phyloP scores from a whole-genome alignment of 139 green algal genomes.

The Chlorella sorokiniana region DNA sequence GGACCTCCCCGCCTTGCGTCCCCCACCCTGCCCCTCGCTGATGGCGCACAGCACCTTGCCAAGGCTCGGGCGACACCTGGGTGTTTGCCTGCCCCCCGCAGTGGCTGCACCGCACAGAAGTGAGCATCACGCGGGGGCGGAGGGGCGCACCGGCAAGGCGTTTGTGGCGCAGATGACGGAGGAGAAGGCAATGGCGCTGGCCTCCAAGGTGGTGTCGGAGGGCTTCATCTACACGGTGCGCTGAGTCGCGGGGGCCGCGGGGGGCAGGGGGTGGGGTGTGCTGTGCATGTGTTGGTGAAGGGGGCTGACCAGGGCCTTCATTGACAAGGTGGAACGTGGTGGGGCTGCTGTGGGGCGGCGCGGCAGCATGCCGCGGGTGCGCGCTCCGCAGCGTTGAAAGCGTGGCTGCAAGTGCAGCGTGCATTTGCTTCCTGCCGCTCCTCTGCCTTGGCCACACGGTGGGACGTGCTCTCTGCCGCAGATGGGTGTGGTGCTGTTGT shows the following conservation, averaged over 20 bases:
- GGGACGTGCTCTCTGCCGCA: slow-evolving; percentile 10
- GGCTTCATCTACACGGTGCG: slow-evolving; percentile 71
- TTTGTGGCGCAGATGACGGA: slow-evolving; percentile 73
- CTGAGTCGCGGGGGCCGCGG: background rate
- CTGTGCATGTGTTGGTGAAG: background rate
- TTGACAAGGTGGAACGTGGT: background rate
- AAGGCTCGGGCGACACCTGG: background rate
- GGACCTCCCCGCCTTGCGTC: no score
- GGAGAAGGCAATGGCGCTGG: slow-evolving; percentile 79
- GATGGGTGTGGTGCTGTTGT: slow-evolving; percentile 31
- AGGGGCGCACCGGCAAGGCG: slow-evolving; percentile 70
- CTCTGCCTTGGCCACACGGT: no score
- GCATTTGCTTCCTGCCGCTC: no score
- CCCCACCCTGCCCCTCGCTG: no score
- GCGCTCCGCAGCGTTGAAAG: no score
- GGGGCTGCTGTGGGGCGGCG: background rate
- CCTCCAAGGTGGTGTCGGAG: slow-evolving; percentile 77
- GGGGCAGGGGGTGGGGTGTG: background rate
- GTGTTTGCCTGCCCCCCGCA: background rate
- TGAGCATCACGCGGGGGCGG: slow-evolving; percentile 72
- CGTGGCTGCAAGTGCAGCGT: no score
- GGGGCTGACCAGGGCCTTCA: no score
- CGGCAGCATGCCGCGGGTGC: no score
- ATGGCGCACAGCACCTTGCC: no score
- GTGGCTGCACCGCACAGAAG: slow-evolving; percentile 53